A percentile compares a stretch with the other conserved stretches of the same genome.
Conservation (phyloP, 176 grass and related monocot species). For the Melocanna baccifera region DNA sequence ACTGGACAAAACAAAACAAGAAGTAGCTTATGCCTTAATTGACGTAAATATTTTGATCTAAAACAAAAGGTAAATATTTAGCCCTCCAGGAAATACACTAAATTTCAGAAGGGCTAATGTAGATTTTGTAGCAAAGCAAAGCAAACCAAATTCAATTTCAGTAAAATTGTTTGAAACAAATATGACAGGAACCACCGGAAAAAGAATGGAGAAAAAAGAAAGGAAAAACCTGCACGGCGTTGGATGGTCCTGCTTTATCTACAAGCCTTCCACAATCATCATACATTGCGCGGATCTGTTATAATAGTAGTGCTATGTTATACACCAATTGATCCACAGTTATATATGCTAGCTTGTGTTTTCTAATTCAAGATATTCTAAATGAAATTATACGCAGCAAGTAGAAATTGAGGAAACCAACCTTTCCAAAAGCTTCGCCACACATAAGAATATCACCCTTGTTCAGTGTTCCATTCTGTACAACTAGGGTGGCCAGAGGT, state of each 20-base stretch:
- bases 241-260: conserved; percentile 84
- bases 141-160: background rate
- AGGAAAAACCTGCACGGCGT: conserved; percentile 72
- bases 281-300: conserved; percentile 95
- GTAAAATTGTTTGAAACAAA: background rate
- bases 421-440: conserved; percentile 95
- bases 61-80: background rate
- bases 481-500: conserved; percentile 69
- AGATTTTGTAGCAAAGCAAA: conserved; percentile 12
- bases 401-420: conserved; percentile 40
- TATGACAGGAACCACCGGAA: background rate
- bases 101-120: conserved; percentile 16
- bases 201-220: background rate
- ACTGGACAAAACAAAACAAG: background rate
- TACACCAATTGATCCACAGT: conserved; percentile 25
- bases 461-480: conserved; percentile 94
- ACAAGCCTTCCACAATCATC: conserved; percentile 76
- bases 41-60: background rate
- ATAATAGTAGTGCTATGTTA: conserved; percentile 23
- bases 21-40: conserved; percentile 5
- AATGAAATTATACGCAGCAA: conserved; percentile 13
- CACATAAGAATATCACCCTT: conserved; percentile 88
- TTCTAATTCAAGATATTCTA: conserved; percentile 8
- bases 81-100: conserved; percentile 11
- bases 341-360: conserved; percentile 14